Evolutionary conservation across 495 filamentous ascomycete species (phyloP).

Genomic region (Talaromyces proteolyticus): DNA sequence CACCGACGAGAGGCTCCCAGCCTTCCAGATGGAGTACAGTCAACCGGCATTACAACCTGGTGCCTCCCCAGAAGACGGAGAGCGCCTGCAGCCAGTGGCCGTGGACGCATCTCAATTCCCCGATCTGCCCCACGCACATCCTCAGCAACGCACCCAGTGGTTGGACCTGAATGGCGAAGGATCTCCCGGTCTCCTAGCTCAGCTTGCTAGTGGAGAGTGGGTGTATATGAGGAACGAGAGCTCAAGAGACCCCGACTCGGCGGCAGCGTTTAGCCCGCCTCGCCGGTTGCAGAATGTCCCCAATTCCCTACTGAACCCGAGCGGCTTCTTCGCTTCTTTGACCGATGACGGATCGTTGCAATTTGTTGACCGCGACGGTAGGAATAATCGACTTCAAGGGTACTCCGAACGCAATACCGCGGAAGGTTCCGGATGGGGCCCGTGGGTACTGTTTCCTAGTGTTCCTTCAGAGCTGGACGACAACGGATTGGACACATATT

Average conservation of each 20-base stretch:
- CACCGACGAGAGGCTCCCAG: no score
- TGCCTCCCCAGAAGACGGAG: no score
- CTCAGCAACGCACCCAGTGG: no score
- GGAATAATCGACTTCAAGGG: neutral
- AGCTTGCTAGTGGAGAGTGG: neutral
- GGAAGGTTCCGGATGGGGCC: neutral
- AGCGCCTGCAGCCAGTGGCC: neutral
- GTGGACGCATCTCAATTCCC: no score
- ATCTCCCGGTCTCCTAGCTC: slow-evolving; percentile 11
- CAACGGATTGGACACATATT: neutral
- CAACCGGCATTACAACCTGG: no score
- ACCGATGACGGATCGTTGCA: neutral
- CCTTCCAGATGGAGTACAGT: no score
- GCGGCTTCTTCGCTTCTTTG: neutral
- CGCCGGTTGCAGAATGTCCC: neutral
- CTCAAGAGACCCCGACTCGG: neutral
- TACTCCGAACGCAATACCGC: neutral
- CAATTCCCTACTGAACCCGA: neutral
- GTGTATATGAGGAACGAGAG: neutral
- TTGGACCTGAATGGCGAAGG: slow-evolving; percentile 28
- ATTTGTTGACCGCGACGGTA: no score
- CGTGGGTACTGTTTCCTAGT: neutral
- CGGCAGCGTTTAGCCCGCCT: neutral
- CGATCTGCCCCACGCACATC: no score
- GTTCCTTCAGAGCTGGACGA: neutral